Base-by-base conservation (phyloP, 768 basidiomycete genomes). In the Boletus vermiculosoides region DNA sequence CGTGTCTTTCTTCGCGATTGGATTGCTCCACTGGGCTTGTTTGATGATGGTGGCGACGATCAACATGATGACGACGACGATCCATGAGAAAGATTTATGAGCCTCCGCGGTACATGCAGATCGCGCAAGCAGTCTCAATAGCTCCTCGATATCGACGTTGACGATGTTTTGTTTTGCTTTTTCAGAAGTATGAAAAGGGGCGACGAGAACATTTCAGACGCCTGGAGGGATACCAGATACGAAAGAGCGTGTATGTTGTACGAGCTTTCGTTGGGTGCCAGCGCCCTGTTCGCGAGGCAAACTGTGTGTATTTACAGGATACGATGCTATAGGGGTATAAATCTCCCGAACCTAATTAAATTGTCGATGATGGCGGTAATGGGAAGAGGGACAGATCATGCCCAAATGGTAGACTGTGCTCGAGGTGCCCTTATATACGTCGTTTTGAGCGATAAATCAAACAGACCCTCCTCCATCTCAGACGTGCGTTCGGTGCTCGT, bases 71-170 rank as follows among this genome's bases (percentile, higher is more conserved):
- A 22, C 34, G 33, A n/a, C 22, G 54, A 45, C n/a, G 28, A 46
- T 46, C 45, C 54, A 28, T 33, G 97, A 81, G 90, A 50, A 94
- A 96, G 69, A 92, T 98, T 44, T 99, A 94, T 73, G 96, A 98
- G 66, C 92, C 95, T 0, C 94, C 97, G 34, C 80, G 95, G 56
- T 99, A 93, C 81, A 99, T 99, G 97, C 87, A 91, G 12, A 90
- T 98, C 56, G 81, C 86, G 0, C 83, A 84, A 20, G 97, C 96
- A 1, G 85, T 98, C 53, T 79, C 83, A 7, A 12, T 97, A 98
- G 69, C 77, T 94, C 37, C 69, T 85, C 36, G 84, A 87, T 56
- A 80, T 85, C 52, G 89, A 92, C 23, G 18, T 41, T 63, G 44
- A 63, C 42, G 0, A 30, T n/a, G 4, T 23, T 34, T 9, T 45